phyloP scores from a whole-genome alignment of 2,329 filamentous ascomycete genomes.

The Fusarium sp. region DNA sequence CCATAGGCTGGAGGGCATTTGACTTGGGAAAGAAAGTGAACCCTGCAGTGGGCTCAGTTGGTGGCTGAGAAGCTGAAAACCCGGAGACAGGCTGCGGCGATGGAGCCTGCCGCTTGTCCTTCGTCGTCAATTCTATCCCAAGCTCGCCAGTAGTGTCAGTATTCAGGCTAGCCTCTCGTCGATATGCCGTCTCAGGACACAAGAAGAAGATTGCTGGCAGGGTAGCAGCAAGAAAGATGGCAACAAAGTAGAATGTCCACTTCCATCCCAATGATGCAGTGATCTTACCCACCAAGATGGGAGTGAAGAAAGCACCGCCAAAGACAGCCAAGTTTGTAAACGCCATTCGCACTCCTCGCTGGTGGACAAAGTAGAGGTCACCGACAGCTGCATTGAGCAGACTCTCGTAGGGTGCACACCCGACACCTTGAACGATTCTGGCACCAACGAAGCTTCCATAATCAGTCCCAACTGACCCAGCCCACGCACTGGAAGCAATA shows the following conservation, averaged over 20 bases:
- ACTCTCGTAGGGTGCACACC: conserved; percentile 88
- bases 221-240: conserved; percentile 80
- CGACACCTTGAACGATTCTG: conserved; percentile 86
- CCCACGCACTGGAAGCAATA: conserved; percentile 81
- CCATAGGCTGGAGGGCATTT: conserved; percentile 49
- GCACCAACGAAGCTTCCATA: conserved; percentile 82
- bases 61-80: not conserved
- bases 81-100: conserved; percentile 9
- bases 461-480: conserved; percentile 72
- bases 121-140: conserved; percentile 40
- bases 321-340: conserved; percentile 71
- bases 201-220: conserved; percentile 80
- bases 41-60: conserved; percentile 13
- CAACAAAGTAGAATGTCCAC: conserved; percentile 89
- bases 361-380: conserved; percentile 89
- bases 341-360: conserved; percentile 89
- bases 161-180: conserved; percentile 73
- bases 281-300: conserved; percentile 91
- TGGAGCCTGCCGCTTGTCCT: conserved; percentile 19
- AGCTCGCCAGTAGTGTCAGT: conserved; percentile 67
- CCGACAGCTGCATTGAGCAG: conserved; percentile 90
- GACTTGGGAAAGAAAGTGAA: conserved; percentile 50
- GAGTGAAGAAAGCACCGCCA: conserved; percentile 73
- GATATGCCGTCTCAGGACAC: conserved; percentile 86
- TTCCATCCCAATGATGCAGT: conserved; percentile 80